A percentile compares a stretch with the other conserved stretches of the same genome.
Conservation (phyloP, 169 alveolate species). For the Condylostoma magnum region DNA sequence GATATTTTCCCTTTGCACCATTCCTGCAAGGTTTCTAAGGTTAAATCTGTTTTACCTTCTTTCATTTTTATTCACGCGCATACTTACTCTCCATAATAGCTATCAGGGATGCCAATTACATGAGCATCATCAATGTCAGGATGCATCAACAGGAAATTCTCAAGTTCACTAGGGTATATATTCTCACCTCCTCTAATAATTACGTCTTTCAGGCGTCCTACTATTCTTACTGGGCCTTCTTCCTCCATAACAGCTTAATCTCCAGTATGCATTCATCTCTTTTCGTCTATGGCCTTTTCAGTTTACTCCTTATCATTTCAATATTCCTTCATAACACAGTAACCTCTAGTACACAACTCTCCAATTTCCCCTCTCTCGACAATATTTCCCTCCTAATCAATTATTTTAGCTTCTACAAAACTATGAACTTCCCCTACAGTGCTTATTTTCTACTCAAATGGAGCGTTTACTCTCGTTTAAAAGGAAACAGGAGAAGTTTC, state of each 20-base stretch:
- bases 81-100: slow-evolving; percentile 64
- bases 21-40: slow-evolving; percentile 29
- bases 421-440: slow-evolving; percentile 62
- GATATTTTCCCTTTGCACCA: slow-evolving; percentile 62
- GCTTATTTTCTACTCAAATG: slow-evolving; percentile 40
- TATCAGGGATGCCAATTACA: slow-evolving; percentile 69
- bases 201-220: slow-evolving; percentile 73
- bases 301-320: slow-evolving; percentile 75
- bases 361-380: slow-evolving; percentile 65
- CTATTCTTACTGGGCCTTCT: slow-evolving; percentile 58
- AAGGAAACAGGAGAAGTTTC: slow-evolving; percentile 69
- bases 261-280: slow-evolving; percentile 80
- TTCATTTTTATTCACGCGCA: slow-evolving; percentile 57
- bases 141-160: slow-evolving; percentile 45
- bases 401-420: slow-evolving; percentile 52
- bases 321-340: slow-evolving; percentile 62
- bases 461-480: slow-evolving; percentile 36
- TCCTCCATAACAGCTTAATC: slow-evolving; percentile 75
- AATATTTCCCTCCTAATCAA: slow-evolving; percentile 41
- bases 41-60: slow-evolving; percentile 15
- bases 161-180: slow-evolving; percentile 72
- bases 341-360: slow-evolving; percentile 77
- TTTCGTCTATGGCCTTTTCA: slow-evolving; percentile 53
- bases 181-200: slow-evolving; percentile 81
- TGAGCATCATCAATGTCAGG: slow-evolving; percentile 48